Evolutionary conservation across 192 early-diverging fungal species (phyloP).

Genomic region (Backusella circina): DNA sequence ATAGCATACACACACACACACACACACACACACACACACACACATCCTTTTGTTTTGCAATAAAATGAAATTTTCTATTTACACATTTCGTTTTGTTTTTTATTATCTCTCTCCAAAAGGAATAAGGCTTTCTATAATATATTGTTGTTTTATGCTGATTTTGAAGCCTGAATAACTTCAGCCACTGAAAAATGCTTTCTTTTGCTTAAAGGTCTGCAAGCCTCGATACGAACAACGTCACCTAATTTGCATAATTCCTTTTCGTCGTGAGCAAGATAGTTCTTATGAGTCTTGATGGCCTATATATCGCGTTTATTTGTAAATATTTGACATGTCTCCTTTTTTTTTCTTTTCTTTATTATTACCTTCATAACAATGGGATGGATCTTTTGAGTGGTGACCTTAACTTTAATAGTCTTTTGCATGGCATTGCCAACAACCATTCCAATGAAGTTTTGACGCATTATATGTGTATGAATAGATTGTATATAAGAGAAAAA

Average conservation of each 20-base stretch:
- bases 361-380: conserved; percentile 82
- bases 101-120: not conserved
- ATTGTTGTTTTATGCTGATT: not conserved
- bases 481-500: not conserved
- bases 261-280: conserved; percentile 87
- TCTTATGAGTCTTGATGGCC: conserved; percentile 79
- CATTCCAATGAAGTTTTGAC: conserved; percentile 80
- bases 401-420: conserved; percentile 90
- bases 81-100: not conserved
- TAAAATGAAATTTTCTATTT: not conserved
- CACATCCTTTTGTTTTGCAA: not conserved
- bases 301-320: conserved; percentile 19
- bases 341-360: not conserved
- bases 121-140: not conserved
- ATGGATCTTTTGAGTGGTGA: conserved; percentile 72
- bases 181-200: conserved; percentile 87
- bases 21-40: too few species aligned
- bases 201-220: conserved; percentile 83
- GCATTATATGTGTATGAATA: conserved; percentile 39
- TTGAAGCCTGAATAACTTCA: conserved; percentile 58
- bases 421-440: conserved; percentile 86
- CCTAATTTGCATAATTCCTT: conserved; percentile 77
- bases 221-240: conserved; percentile 90
- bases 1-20: too few species aligned
- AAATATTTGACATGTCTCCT: not conserved